Conservation (phyloP, 108 stramenopile species). For the Parietichytrium sp. region DNA sequence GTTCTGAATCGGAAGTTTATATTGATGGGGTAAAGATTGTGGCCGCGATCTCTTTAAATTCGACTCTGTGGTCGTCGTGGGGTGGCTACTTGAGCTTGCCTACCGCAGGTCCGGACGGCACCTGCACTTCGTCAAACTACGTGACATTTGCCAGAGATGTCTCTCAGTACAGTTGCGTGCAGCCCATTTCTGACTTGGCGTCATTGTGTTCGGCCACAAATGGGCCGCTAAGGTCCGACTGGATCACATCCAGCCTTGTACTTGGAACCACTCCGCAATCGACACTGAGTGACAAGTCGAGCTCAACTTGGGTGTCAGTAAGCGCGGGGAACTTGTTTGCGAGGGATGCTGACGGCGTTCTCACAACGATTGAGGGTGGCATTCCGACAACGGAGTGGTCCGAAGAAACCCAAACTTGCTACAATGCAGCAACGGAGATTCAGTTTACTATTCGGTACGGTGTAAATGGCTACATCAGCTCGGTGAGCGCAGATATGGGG, state of each 20-base stretch:
- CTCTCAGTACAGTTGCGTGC: background rate
- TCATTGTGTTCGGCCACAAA: background rate
- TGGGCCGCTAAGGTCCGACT: too few relatives aligned
- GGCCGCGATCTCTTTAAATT: background rate
- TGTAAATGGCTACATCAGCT: background rate
- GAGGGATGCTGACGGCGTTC: too few relatives aligned
- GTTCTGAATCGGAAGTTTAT: constrained; percentile 2
- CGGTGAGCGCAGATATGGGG: background rate
- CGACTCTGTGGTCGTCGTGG: background rate
- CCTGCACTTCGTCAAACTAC: background rate
- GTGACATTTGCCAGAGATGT: constrained; percentile 2
- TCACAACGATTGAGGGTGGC: too few relatives aligned
- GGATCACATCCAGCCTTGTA: too few relatives aligned
- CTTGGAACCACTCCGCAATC: too few relatives aligned
- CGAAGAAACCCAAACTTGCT: background rate
- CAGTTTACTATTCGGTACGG: background rate
- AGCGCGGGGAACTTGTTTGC: too few relatives aligned
- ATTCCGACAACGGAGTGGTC: background rate
- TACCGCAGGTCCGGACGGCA: background rate
- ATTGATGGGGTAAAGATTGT: background rate
- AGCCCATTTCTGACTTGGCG: background rate
- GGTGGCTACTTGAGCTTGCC: constrained; percentile 10
- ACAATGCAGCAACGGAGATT: background rate
- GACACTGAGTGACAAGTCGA: too few relatives aligned
- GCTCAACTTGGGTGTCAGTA: too few relatives aligned